phyloP scores from a whole-genome alignment of 2,329 filamentous ascomycete genomes.

The Aaosphaeria pasadenensis region DNA sequence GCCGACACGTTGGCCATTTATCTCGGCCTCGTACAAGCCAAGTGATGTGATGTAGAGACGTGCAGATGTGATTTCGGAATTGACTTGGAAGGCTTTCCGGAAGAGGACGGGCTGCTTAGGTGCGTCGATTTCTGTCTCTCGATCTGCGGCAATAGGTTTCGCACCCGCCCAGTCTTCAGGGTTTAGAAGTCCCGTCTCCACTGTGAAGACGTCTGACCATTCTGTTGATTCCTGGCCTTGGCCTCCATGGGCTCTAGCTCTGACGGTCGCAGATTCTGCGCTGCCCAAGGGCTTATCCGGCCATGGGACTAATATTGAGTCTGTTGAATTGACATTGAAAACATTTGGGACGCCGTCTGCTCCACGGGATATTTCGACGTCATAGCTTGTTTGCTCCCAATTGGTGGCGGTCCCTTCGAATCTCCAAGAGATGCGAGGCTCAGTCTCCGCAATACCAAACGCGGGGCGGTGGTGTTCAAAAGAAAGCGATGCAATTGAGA shows the following conservation, averaged over 20 bases:
- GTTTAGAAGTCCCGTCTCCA: not conserved
- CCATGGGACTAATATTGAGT: conserved; percentile 47
- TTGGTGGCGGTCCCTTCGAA: not conserved
- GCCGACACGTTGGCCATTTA: conserved; percentile 7
- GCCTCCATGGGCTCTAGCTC: conserved; percentile 25
- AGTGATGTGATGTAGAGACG: conserved; percentile 9
- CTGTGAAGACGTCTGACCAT: not conserved
- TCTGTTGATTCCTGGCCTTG: conserved; percentile 1
- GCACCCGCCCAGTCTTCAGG: not conserved
- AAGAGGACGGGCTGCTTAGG: conserved; percentile 32
- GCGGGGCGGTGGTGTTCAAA: not conserved
- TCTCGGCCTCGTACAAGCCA: conserved; percentile 7
- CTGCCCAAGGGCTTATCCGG: conserved; percentile 32
- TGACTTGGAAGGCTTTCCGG: conserved; percentile 21
- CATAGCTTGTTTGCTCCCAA: not conserved
- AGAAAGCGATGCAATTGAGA: not conserved
- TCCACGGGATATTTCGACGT: not conserved
- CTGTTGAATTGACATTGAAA: conserved; percentile 24
- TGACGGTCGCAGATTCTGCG: conserved; percentile 23
- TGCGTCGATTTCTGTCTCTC: conserved; percentile 12
- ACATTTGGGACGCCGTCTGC: not conserved
- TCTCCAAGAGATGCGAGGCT: not conserved
- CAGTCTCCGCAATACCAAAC: not conserved
- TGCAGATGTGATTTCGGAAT: not conserved
- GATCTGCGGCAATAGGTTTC: not conserved